Conservation (phyloP, 805 yeast species). For the Wickerhamiella musiphila region DNA sequence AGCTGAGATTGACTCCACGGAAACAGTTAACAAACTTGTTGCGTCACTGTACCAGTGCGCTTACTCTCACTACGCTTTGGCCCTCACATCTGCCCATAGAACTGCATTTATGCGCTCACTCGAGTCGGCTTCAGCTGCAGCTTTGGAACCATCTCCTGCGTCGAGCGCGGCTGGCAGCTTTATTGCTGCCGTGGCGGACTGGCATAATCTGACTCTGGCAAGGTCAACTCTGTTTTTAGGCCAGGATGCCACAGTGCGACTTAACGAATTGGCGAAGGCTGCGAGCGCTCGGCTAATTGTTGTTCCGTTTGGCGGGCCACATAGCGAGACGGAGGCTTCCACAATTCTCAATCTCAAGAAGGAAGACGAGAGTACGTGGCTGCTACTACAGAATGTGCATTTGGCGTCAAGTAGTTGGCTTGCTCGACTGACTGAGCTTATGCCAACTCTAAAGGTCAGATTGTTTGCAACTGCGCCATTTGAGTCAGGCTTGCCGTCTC, state of each 20-base stretch:
- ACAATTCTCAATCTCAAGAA: too few relatives aligned
- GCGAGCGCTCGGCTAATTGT: conserved; percentile 18
- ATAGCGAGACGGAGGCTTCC: conserved; percentile 30
- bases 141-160: conserved; percentile 28
- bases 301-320: conserved; percentile 53
- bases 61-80: conserved; percentile 30
- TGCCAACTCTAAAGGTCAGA: too few relatives aligned
- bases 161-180: conserved; percentile 25
- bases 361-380: conserved; percentile 50
- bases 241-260: conserved; percentile 44
- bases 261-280: conserved; percentile 29
- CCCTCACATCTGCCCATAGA: too few relatives aligned
- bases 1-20: conserved; percentile 4
- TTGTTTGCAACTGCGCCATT: too few relatives aligned
- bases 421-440: neutral
- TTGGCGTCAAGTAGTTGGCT: conserved; percentile 28
- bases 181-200: conserved; percentile 8
- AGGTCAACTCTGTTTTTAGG: conserved; percentile 29
- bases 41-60: conserved; percentile 29
- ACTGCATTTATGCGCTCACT: too few relatives aligned
- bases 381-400: conserved; percentile 67
- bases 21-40: conserved; percentile 22
- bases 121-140: too few relatives aligned
- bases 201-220: conserved; percentile 6
- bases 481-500: too few relatives aligned